Base-by-base conservation (phyloP, 805 yeast genomes). In the Candida ovalis region DNA sequence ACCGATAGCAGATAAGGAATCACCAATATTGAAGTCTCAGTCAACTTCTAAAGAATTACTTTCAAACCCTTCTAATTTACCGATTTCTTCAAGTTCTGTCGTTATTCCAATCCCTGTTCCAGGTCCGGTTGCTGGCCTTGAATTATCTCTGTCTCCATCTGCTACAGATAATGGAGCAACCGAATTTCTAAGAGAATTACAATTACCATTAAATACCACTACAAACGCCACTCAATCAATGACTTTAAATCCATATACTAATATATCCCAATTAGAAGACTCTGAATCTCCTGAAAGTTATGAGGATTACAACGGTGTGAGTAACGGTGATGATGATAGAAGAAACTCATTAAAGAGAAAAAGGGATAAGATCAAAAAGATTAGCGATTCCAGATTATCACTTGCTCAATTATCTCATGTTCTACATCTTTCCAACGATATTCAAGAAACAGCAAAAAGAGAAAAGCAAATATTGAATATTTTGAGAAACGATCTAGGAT, bases 401-500 rank as follows among this genome's bases (percentile, higher is more conserved):
- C 69, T 82, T 3, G 73, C 71, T 32, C 83, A 81, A 44, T 66
- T 83, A 24, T 77, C 84, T 4, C 70, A 70, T 47, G 78, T 81
- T 3, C 59, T 83, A 39, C 70, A 76, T 15, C 63, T 82, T 22
- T 60, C 66, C n/a, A 70, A 76, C 7, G 69, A 77, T 19, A 62
- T 71, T n/a, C 71, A 74, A 30, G 81, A 83, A 56, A 82, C 88
- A 0, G 72, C 76, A 23, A 71, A 70, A 42, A 64, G 85, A 18
- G 89, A 84, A 56, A 66, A 71, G 32, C 72, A 72, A 40, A 73
- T 84, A 17, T 58, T 84, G 30, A 69, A 72, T 40, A 72, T 82
- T 36, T 75, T 84, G 51, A 76, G 73, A 39, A 70, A 75, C 38
- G 80, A 77, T 18, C 73, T 88, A 45, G 82, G 85, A 4, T 88